Conservation (phyloP, 202 grass and related monocot genomes). For the Elaeis oleifera region DNA sequence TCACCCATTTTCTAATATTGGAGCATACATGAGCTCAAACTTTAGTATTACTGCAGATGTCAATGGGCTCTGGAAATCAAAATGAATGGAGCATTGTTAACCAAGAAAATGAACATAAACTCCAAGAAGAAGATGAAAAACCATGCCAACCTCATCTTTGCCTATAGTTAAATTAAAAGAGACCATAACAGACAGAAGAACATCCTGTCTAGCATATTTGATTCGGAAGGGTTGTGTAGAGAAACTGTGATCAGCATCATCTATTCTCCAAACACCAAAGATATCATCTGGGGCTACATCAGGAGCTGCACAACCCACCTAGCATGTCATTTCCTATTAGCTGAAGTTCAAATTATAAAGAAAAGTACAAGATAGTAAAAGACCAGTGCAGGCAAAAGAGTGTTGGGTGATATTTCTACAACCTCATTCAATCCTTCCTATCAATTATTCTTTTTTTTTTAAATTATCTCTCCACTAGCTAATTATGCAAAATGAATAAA, state of each 20-base stretch:
- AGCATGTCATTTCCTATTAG: conserved; percentile 79
- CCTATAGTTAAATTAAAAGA: conserved; percentile 75
- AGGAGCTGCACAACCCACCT: conserved; percentile 88
- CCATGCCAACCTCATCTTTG: conserved; percentile 59
- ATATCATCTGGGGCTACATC: conserved; percentile 46
- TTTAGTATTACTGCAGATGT: conserved; percentile 69
- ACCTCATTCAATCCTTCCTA: too few species aligned
- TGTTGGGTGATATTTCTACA: too few species aligned
- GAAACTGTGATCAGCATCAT: conserved; percentile 85
- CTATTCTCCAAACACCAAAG: conserved; percentile 75
- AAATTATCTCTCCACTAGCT: too few species aligned
- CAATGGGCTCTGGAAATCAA: conserved; percentile 48
- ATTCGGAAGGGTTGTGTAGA: conserved; percentile 76
- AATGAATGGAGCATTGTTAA: neutral
- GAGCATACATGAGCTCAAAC: conserved; percentile 76
- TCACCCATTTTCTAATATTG: conserved; percentile 47
- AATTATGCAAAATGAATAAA: too few species aligned
- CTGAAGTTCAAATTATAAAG: conserved; percentile 23
- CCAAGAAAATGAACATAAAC: neutral
- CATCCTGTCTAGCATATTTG: conserved; percentile 88
- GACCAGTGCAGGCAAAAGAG: too few species aligned
- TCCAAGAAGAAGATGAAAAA: neutral
- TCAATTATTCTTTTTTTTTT: too few species aligned
- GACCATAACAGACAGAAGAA: conserved; percentile 82
- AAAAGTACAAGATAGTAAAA: conserved; percentile 6